Evolutionary conservation across 495 filamentous ascomycete genomes (phyloP), one percentile per base, ranked within the genome.

Genomic region (Jackrogersella minutella): DNA sequence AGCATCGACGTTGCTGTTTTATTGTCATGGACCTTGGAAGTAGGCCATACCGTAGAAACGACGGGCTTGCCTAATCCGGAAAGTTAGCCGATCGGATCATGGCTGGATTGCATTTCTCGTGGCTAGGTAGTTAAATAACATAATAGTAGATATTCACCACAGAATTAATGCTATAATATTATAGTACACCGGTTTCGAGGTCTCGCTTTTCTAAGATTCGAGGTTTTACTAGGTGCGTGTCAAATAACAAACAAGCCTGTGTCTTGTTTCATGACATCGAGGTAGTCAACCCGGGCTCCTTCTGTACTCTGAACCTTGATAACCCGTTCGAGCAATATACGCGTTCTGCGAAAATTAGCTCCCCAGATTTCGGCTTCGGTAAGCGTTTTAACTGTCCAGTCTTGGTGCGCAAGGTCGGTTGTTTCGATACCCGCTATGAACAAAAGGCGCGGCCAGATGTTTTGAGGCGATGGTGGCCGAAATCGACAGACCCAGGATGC

Each of bases 401-500:
- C 62, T 49, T 66, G 62, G 28, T 59, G 26, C 3, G 24, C 55
- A 16, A 66, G 10, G 39, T 66, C 62, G 5, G 31, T 66, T 16
- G 62, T 59, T 31, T 66, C 62, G 33, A 66, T 66, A n/a, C 62
- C 62, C 1, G 62, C 62, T 5, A 59, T 11, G 21, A 66, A 66
- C 9, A 66, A 31, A 37, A 66, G 30, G 8, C 62, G 62, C 0
- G 62, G 62, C 62, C 62, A 66, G 16, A 66, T 31, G 19, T 66
- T 66, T 26, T 66, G 62, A 6, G 62, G 62, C 5, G 62, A 66
- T 16, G 62, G 55, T 10, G 62, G 24, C 8, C 62, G 62, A 17
- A 49, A 49, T 10, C 62, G 55, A 24, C 21, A 5, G 30, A 59
- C 62, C 44, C 56, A 59, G 13, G 47, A 66, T 33, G 62, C 55